Evolutionary conservation across 2,329 filamentous ascomycete species (phyloP), one percentile per base, ranked within the genome.

Genomic region (Colletotrichum lupini): DNA sequence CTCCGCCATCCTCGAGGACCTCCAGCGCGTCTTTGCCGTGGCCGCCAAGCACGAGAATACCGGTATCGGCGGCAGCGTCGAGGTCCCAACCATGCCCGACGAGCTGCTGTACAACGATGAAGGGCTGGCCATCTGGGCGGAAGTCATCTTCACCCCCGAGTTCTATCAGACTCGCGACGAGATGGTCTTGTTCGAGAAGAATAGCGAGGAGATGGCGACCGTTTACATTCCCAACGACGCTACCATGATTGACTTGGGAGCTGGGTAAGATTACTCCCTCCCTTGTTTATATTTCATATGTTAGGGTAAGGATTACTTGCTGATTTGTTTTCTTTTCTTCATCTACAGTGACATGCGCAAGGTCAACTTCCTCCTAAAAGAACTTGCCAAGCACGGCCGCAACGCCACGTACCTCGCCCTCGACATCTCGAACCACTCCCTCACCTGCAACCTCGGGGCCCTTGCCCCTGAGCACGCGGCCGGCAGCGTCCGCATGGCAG

Each of bases 81-180:
- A 79, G 68, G 78, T 79, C 19, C 79, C 78, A n/a, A 67, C 68
- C 1, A 77, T 85, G 35, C 83, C 83, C 1, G 83, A 85, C 61
- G 83, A 85, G 76, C 76, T 84, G 52, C 77, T 85, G 58, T 85
- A 85, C 73, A 78, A 82, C 70, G 83, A 83, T 65, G 63, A 77
- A 5, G 83, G 83, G 1, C 76, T 84, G 60, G 75, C 76, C 6
- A 83, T 84, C 73, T 85, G 83, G 83, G 83, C 83, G 58, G 70
- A 83, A 11, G 84, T 85, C 69, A 85, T 85, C 67, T 82, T 79
- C 73, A 82, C 78, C 0, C 76, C 78, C 1, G 79, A 83, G 53
- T 84, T 83, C 71, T 85, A 85, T 70, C 83, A 85, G 72, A 83
- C 83, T 3, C 79, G 81, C 35, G 83, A 85, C 46, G 83, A 85